Evolutionary conservation across 805 yeast genomes (phyloP), one percentile per base, ranked within the genome.

Genomic region (Candida easanensis): DNA sequence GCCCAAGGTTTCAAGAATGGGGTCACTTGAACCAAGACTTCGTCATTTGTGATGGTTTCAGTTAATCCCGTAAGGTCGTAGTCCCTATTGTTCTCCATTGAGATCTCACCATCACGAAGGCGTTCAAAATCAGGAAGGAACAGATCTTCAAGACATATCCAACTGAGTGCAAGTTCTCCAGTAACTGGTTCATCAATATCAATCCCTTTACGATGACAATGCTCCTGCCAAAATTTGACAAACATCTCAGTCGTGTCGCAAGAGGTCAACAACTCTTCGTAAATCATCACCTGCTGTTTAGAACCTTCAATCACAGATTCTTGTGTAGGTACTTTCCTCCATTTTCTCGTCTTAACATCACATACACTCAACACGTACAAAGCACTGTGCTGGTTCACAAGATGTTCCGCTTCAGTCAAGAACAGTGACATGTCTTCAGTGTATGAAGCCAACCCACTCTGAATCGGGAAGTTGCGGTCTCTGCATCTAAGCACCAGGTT

Each of bases 331-430:
- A 74, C 46, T 1, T 49, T 52, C 32, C 63, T 66, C 33, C 53
- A 53, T 0, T 65, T 54, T 41, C 90, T 66, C 1, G 90, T 83
- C 59, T 84, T 84, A 20, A 83, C 74, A 60, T 84, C 93, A 41
- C 69, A 65, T 2, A 76, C 64, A 8, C 61, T 45, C 16, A 76
- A 45, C 21, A 61, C 53, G 26, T 48, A 56, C 7, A 42, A 21
- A 1, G 39, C 36, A 20, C 10, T 33, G 34, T 61, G 45, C 2
- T 58, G 41, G 4, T 44, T 33, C 11, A 66, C 27, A 3, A 49
- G 45, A 27, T 43, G 52, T 2, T 46, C 34, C 10, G 39, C 36
- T 10, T 11, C 30, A 6, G 48, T 27, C 6, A 45, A 14, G 43
- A 60, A 47, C 2, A 52, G 23, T 4, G 39, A 36, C 10, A 55